These are phyloP conservation scores for Termitomyces sp. DNA, from an alignment of 768 basidiomycete genomes.

Conservation along the genomic window DNA sequence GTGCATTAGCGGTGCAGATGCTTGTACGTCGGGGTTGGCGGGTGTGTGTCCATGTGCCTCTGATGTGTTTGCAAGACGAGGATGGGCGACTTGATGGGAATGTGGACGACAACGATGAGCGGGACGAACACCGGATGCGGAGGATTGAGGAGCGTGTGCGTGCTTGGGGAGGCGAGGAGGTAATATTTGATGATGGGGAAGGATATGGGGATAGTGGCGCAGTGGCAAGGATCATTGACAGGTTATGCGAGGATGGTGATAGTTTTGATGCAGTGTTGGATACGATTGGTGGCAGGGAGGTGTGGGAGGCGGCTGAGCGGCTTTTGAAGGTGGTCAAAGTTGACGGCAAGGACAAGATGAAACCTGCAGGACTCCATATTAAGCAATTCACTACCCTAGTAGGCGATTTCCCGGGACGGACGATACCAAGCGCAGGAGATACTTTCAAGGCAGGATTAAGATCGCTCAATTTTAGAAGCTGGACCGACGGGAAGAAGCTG, in stretches of 20 bases:
- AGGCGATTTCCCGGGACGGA: slow-evolving; percentile 60
- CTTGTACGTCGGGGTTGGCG: slow-evolving; percentile 63
- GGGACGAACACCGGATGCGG: slow-evolving; percentile 37
- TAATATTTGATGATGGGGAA: slow-evolving; percentile 60
- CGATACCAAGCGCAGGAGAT: slow-evolving; percentile 65
- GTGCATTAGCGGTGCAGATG: slow-evolving; percentile 76
- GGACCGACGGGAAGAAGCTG: slow-evolving; percentile 18
- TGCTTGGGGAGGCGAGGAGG: slow-evolving; percentile 71
- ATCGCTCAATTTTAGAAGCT: slow-evolving; percentile 37
- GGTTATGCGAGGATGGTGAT: slow-evolving; percentile 45
- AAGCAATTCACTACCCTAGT: slow-evolving; percentile 77
- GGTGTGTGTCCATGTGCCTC: slow-evolving; percentile 64
- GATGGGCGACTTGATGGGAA: neutral
- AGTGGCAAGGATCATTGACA: slow-evolving; percentile 44
- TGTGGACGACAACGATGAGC: slow-evolving; percentile 8
- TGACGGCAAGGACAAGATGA: slow-evolving; percentile 16
- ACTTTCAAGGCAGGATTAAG: slow-evolving; percentile 71
- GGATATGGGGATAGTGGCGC: slow-evolving; percentile 35
- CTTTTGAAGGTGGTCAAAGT: slow-evolving; percentile 38
- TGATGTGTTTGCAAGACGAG: slow-evolving; percentile 13
- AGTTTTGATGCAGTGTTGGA: slow-evolving; percentile 80
- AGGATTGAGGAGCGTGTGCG: slow-evolving; percentile 49
- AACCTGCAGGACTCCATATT: slow-evolving; percentile 20
- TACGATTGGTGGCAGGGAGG: slow-evolving; percentile 71
- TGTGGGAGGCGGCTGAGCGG: slow-evolving; percentile 70